A percentile compares a stretch with the other conserved stretches of the same genome.
Conservation (phyloP, 345 rosid genomes). For the Acer negundo region DNA sequence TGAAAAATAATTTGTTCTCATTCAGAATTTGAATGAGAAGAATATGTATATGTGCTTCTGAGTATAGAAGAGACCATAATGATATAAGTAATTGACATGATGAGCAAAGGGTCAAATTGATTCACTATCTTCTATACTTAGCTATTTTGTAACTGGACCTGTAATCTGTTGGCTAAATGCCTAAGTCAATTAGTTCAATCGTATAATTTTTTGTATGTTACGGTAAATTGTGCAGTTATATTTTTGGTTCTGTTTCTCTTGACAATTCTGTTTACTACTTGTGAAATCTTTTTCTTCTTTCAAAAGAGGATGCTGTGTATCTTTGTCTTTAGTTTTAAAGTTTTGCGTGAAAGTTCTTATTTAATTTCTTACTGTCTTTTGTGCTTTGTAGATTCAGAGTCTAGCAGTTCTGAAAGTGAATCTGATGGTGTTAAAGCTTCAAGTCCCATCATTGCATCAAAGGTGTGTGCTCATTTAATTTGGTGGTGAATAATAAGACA, state of each 20-base stretch:
- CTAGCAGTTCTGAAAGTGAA: slow-evolving; percentile 62
- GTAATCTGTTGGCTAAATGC: not conserved
- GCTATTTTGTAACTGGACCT: not conserved
- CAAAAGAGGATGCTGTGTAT: not conserved
- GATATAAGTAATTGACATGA: not conserved
- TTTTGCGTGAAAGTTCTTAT: not conserved
- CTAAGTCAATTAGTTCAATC: not conserved
- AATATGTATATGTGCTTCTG: not conserved
- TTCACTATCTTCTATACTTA: not conserved
- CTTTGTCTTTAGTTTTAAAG: not conserved
- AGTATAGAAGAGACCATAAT: not conserved
- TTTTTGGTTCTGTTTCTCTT: not conserved
- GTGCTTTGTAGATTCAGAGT: slow-evolving; percentile 53
- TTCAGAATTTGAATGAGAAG: not conserved
- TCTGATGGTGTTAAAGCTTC: slow-evolving; percentile 48
- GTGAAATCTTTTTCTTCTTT: not conserved
- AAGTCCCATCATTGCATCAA: slow-evolving; percentile 34
- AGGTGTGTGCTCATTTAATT: slow-evolving; percentile 40
- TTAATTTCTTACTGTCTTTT: not conserved
- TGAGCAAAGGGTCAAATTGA: not conserved
- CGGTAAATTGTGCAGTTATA: not conserved
- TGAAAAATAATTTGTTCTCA: not conserved
- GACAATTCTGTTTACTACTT: not conserved
- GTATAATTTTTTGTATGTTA: not conserved
- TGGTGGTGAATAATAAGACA: not conserved